Evolutionary conservation across 2,329 filamentous ascomycete species (phyloP).

Genomic region (Chrysosporium queenslandicum): DNA sequence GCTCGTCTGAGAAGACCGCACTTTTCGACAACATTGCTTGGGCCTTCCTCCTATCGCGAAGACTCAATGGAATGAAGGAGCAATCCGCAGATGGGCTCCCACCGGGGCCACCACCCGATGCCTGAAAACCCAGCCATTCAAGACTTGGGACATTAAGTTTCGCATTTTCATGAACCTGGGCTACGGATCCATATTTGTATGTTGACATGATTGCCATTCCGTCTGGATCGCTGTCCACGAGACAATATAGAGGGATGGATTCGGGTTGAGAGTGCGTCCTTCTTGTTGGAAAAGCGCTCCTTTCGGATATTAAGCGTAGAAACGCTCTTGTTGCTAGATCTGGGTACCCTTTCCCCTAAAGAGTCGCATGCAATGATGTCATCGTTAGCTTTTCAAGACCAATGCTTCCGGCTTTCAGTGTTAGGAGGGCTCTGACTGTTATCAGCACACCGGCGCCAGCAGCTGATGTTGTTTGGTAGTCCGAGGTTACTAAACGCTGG

Average conservation of each 20-base stretch:
- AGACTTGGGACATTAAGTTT: constrained; percentile 40
- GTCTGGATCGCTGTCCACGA: constrained; percentile 54
- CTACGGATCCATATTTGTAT: constrained; percentile 52
- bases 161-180: constrained; percentile 45
- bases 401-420: no score
- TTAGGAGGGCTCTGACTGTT: constrained; percentile 41
- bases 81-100: constrained; percentile 19
- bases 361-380: background rate
- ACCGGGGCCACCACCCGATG: constrained; percentile 29
- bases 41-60: constrained; percentile 47
- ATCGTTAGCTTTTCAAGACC: background rate
- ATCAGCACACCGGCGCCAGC: constrained; percentile 44
- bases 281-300: background rate
- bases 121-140: constrained; percentile 50
- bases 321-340: constrained; percentile 50
- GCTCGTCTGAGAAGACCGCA: constrained; percentile 35
- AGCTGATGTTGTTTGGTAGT: constrained; percentile 36
- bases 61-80: constrained; percentile 39
- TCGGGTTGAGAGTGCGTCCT: constrained; percentile 19
- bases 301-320: constrained; percentile 37
- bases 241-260: constrained; percentile 40
- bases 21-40: constrained; percentile 43
- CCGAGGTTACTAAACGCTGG: constrained; percentile 43
- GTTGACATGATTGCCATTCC: constrained; percentile 53
- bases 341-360: constrained; percentile 54